phyloP scores from a whole-genome alignment of 129 eudicot species.

The Glebionis coronaria region DNA sequence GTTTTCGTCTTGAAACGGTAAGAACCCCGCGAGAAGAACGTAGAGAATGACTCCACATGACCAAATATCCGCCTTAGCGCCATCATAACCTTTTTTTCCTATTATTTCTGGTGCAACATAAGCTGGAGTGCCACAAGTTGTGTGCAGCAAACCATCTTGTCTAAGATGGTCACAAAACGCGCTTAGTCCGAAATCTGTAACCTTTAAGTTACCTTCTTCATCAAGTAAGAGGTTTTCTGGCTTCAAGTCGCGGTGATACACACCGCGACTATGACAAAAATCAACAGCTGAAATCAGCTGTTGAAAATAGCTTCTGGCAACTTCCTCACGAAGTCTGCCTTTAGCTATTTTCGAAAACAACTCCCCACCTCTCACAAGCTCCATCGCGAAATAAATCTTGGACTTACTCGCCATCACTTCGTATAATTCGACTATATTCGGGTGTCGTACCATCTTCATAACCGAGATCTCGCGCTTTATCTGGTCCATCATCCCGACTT shows the following conservation, averaged over 20 bases:
- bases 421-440: constrained; percentile 35
- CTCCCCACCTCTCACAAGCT: constrained; percentile 39
- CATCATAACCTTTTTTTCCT: constrained; percentile 40
- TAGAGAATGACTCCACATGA: constrained; percentile 37
- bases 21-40: constrained; percentile 37
- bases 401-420: constrained; percentile 45
- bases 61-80: constrained; percentile 43
- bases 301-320: constrained; percentile 39
- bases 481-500: constrained; percentile 42
- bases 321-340: constrained; percentile 34
- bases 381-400: constrained; percentile 44
- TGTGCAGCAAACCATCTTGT: constrained; percentile 39
- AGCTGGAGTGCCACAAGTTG: constrained; percentile 41
- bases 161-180: constrained; percentile 40
- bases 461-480: constrained; percentile 39
- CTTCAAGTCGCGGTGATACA: constrained; percentile 40
- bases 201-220: constrained; percentile 40
- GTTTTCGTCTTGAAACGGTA: constrained; percentile 40
- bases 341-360: constrained; percentile 34
- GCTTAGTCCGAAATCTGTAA: constrained; percentile 38
- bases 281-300: constrained; percentile 38
- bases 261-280: constrained; percentile 41
- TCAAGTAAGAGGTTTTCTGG: constrained; percentile 34
- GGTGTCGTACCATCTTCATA: constrained; percentile 40
- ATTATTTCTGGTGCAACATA: constrained; percentile 41